Base-by-base conservation (phyloP, 371 early-diverging fungal genomes). In the Mortierella sp. region DNA sequence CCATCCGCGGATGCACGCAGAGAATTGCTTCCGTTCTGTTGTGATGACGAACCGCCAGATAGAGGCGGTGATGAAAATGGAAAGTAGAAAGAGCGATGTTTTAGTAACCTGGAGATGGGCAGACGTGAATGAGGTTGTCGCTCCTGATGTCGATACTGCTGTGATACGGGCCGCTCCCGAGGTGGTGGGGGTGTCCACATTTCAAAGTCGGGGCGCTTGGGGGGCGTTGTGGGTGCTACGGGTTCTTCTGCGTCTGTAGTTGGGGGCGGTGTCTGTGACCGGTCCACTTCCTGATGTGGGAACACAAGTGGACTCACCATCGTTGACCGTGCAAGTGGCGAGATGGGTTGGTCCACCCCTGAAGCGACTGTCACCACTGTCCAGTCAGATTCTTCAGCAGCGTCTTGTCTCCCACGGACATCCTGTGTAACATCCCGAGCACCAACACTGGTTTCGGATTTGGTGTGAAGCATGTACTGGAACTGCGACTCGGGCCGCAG, bases 71-170 rank as follows among this genome's bases (percentile, higher is more conserved):
- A 39, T 9, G 64, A 51, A 42, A 67, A 66, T 3, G 66, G 43
- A 51, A 68, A 73, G 52, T 68, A 68, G 64, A 73, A 67, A 18
- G 74, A 73, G 14, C 74, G 68, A 13, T 73, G 68, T 24, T 67
- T 73, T 49, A 73, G 46, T 0, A 73, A 48, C 54, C 61, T 58
- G 13, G 67, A 55, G n/a, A 72, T 45, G 14, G 64, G 64, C 13
- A 68, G 48, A 2, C 68, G 64, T 13, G 68, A 60, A 16, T 58
- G 56, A 3, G 58, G 59, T 24, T 58, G 63, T 41, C 58, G 64
- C 18, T n/a, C 43, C n/a, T 53, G 38, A 6, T 39, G 47, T 41
- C 51, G 51, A 3, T 56, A 56, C 16, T 27, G 27, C 5, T 64
- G 51, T 26, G 38, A 60, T 21, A 56, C 18, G 1, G 27, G 45